Conservation (phyloP, 2,329 filamentous ascomycete species). For the Neophaeococcomyces mojaviensis region DNA sequence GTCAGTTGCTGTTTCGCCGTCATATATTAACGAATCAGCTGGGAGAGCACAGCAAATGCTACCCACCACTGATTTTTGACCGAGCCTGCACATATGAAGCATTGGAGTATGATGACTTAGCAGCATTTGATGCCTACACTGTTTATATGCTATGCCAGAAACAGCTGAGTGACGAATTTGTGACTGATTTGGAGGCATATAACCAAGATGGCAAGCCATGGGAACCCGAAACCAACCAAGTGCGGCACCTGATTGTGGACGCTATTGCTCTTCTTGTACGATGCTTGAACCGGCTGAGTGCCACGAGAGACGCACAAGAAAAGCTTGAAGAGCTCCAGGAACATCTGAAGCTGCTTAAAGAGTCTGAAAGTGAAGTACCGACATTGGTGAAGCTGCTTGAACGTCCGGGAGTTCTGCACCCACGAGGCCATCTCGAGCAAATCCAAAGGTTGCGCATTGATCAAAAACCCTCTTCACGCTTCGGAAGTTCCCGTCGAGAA, state of each 20-base stretch:
- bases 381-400: background rate
- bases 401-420: background rate
- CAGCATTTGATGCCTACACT: conserved; percentile 81
- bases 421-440: background rate
- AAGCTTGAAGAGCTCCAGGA: conserved; percentile 26
- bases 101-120: conserved; percentile 82
- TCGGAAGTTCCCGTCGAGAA: conserved; percentile 42
- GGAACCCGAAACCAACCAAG: conserved; percentile 38
- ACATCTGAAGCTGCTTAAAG: background rate
- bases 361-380: background rate
- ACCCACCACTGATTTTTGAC: conserved; percentile 24
- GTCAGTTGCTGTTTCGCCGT: background rate
- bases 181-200: conserved; percentile 66
- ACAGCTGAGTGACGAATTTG: conserved; percentile 66
- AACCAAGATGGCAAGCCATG: conserved; percentile 28
- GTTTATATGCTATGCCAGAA: conserved; percentile 83
- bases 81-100: conserved; percentile 64
- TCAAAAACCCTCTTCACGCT: background rate
- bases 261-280: conserved; percentile 6
- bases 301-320: background rate
- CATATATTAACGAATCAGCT: conserved; percentile 2
- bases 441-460: background rate
- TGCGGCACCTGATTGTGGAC: conserved; percentile 22
- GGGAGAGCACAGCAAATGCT: conserved; percentile 4
- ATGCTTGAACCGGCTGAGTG: conserved; percentile 25